Evolutionary conservation across 306 rosid genomes (phyloP).

Genomic region (Dalbergia oliveri): DNA sequence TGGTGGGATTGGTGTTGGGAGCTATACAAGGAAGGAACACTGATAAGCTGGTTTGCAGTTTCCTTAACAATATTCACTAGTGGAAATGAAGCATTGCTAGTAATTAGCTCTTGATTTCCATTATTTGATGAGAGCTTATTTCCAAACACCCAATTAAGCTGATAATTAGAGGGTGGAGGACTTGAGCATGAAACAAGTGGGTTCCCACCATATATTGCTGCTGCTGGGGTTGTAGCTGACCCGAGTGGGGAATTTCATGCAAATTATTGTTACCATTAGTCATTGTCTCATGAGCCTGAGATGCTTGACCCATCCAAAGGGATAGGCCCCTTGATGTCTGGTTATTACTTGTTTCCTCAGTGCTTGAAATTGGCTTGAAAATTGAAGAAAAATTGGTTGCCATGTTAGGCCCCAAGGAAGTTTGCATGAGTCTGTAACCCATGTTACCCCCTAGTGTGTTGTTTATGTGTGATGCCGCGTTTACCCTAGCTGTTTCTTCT

Average conservation of each 20-base stretch:
- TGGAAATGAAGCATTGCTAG: constrained; percentile 48
- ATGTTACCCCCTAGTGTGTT: constrained; percentile 42
- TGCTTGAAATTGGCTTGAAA: constrained; percentile 58
- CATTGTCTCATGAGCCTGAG: constrained; percentile 37
- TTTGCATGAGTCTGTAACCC: constrained; percentile 57
- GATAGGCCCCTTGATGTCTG: constrained; percentile 49
- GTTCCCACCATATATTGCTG: constrained; percentile 46
- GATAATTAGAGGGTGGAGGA: constrained; percentile 50
- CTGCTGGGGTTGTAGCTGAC: neutral
- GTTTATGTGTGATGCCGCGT: constrained; percentile 56
- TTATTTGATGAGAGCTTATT: constrained; percentile 50
- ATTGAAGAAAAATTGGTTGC: constrained; percentile 55
- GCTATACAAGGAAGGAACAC: constrained; percentile 67
- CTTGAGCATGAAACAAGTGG: constrained; percentile 55
- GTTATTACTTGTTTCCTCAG: constrained; percentile 17
- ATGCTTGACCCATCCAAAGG: constrained; percentile 56
- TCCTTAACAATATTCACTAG: constrained; percentile 47
- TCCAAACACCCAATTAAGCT: constrained; percentile 66
- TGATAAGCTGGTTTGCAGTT: constrained; percentile 47
- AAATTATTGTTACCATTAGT: constrained; percentile 41
- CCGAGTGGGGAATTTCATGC: constrained; percentile 62
- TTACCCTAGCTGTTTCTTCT: constrained; percentile 78
- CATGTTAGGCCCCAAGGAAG: constrained; percentile 54
- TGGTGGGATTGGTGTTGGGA: constrained; percentile 54
- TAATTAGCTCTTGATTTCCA: constrained; percentile 39